Evolutionary conservation across 208 protist species (phyloP), one percentile per base, ranked within the genome.

Genomic region (Trypanosoma cruzi): DNA sequence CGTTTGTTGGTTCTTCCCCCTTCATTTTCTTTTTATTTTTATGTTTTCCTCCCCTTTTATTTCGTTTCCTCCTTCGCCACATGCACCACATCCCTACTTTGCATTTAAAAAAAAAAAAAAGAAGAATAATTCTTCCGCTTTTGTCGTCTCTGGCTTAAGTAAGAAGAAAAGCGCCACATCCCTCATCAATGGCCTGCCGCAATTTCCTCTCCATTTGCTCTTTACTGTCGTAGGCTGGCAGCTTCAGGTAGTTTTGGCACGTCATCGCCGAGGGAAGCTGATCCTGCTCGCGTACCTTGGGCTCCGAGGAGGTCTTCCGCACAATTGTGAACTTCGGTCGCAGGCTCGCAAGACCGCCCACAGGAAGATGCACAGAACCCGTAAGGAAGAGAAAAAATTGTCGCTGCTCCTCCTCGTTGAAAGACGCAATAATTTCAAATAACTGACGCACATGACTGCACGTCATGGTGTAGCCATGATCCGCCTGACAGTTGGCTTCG

Each of bases 201-300:
- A 98, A 61, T 73, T 98, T 97, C 36, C 70, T 64, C 49, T 89
- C 85, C 89, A 98, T 91, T 50, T 90, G 79, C 57, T 92, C 73
- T 64, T 92, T 90, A 5, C 60, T 87, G 11, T 86, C 72, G 62
- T 95, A 97, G n/a, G 88, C 86, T 0, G 94, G 94, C 14, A 98
- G 82, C 72, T 98, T 98, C 49, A 98, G 67, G 60, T 97, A 98
- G 74, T 98, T 97, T 60, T 96, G 90, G 59, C 94, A 98, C 28
- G 94, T 98, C 94, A 98, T 98, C 24, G 90, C 92, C 3, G 82
- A 92, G 2, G 92, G 94, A 18, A 98, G 83, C 68, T 88, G 81
- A 26, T 96, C 85, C 28, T 76, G 64, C 53, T 96, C 90, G 24
- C 80, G 81, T 0, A 90, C 65, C 13, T 56, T 61, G 1, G 71